Evolutionary conservation across 768 basidiomycete genomes (phyloP).

Genomic region (Collybiopsis luxurians): DNA sequence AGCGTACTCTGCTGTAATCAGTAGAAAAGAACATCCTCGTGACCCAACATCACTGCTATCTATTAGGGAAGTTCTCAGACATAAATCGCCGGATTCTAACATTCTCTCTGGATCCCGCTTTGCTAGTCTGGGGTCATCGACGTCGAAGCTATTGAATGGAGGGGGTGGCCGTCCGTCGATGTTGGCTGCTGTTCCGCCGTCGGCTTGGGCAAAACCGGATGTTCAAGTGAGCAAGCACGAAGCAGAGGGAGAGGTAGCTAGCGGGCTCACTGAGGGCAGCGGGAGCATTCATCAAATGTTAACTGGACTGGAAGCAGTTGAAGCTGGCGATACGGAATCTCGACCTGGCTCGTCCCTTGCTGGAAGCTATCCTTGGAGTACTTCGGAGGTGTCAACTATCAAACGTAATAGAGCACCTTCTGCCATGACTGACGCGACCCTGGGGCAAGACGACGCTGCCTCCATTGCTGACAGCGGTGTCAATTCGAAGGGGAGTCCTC

Average conservation of each 20-base stretch:
- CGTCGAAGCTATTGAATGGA: conserved; percentile 5
- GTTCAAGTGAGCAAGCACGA: conserved; percentile 50
- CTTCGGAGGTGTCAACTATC: neutral
- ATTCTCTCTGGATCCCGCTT: conserved; percentile 12
- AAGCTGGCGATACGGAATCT: conserved; percentile 5
- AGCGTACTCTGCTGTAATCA: conserved; percentile 55
- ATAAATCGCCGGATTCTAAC: conserved; percentile 35
- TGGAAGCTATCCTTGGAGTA: neutral
- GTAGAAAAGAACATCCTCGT: conserved; percentile 59
- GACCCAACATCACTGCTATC: conserved; percentile 57
- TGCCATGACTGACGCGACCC: no score
- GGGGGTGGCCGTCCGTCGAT: conserved; percentile 6
- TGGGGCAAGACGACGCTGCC: neutral
- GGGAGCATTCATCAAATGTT: conserved; percentile 40
- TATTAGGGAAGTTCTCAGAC: conserved; percentile 60
- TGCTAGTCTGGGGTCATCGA: conserved; percentile 11
- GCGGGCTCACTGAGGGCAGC: conserved; percentile 29
- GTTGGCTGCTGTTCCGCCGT: conserved; percentile 27
- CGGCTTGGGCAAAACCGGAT: conserved; percentile 56
- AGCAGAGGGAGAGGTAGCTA: conserved; percentile 48
- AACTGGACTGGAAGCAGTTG: conserved; percentile 36
- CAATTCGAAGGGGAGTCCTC: neutral
- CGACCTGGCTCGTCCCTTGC: conserved; percentile 1
- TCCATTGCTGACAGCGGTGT: neutral
- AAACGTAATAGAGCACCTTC: neutral